Evolutionary conservation across 1,284 basidiomycete species (phyloP), one percentile per base, ranked within the genome.

Genomic region (Tausonia pullulans): DNA sequence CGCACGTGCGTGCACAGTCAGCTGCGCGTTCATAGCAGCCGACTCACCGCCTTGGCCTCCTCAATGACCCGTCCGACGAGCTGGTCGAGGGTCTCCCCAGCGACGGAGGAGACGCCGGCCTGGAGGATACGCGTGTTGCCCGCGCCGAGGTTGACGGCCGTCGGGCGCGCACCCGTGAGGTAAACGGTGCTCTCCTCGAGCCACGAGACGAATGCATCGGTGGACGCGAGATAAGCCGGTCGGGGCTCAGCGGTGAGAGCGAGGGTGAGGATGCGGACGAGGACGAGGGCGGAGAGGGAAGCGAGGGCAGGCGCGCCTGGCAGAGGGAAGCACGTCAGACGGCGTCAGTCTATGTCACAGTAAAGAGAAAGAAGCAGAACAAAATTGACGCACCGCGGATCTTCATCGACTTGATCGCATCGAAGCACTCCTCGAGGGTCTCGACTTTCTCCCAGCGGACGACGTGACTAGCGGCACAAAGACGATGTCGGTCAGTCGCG

Each of bases 361-460:
- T n/a, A 7, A 16, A 27, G 27, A 40, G 44, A 40, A n/a, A 52
- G 45, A 40, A 4, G 27, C 27, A 27, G 27, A 27, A 27, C 27
- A 27, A 27, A 27, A 51, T 2, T 43, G 39, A 11, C 46, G n/a
- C 50, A 44, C 51, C 14, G 69, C 76, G 49, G 66, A 85, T 88
- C 81, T 89, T 90, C 92, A 96, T 95, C 11, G 86, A 81, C 77
- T 90, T 92, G 78, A 95, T 95, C 6, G 90, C 91, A 72, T 90
- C 87, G 75, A 88, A 87, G 0, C 91, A 91, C 61, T 91, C 82
- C 67, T 90, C 83, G 65, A 90, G 80, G 16, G 84, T 82, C 46
- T 82, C 78, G 60, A 95, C 85, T 55, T 81, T 75, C 52, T 90
- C 75, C 78, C 85, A 93, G 68, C 85, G 81, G 46, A 86, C 84